phyloP scores from a whole-genome alignment of 371 early-diverging fungal species.

The Syncephalastrum contaminatum region DNA sequence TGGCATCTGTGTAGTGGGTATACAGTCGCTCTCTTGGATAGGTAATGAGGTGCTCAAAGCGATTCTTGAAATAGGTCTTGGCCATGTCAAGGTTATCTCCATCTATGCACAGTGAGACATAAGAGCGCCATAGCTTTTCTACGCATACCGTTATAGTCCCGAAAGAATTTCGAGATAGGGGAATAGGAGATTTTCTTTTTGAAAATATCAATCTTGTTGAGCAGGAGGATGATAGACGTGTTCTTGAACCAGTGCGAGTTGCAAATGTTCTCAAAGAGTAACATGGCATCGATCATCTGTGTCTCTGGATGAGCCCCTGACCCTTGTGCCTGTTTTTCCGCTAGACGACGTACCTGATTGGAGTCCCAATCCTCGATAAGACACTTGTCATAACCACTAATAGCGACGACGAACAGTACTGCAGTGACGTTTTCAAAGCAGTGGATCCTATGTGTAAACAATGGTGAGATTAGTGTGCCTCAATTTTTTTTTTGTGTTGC shows the following conservation, averaged over 20 bases:
- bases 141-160: constrained; percentile 72
- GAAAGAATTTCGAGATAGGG: constrained; percentile 80
- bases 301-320: no score
- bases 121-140: background rate
- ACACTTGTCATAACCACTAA: constrained; percentile 89
- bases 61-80: constrained; percentile 25
- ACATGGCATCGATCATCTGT: constrained; percentile 88
- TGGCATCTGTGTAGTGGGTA: constrained; percentile 57
- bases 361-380: constrained; percentile 86
- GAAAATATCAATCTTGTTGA: constrained; percentile 95
- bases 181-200: constrained; percentile 75
- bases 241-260: constrained; percentile 91
- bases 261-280: constrained; percentile 90
- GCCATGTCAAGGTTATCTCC: constrained; percentile 19
- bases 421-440: constrained; percentile 91
- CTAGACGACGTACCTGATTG: background rate
- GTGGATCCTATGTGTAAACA: constrained; percentile 49
- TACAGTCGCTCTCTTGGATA: constrained; percentile 49
- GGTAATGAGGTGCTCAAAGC: constrained; percentile 29
- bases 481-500: background rate
- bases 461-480: background rate
- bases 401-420: constrained; percentile 85
- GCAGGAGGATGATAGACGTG: constrained; percentile 89
- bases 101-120: background rate
- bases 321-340: constrained; percentile 8